phyloP scores from a whole-genome alignment of 768 basidiomycete species.

The Mycena pura region DNA sequence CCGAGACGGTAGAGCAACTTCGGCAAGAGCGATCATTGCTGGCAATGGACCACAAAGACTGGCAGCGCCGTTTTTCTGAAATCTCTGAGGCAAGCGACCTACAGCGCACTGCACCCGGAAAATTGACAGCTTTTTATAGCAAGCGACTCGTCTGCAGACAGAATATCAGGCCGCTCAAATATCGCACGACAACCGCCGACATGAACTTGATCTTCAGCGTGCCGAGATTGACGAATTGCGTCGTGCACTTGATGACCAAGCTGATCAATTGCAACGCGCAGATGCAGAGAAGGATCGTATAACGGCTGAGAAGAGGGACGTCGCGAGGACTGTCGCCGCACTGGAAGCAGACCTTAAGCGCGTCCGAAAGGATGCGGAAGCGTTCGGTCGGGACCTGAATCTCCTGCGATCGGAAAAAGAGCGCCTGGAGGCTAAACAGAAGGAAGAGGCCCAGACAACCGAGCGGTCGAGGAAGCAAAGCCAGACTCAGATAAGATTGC shows the following conservation, averaged over 20 bases:
- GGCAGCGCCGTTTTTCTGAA: conserved; percentile 72
- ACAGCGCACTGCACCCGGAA: background rate
- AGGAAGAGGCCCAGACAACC: conserved; percentile 60
- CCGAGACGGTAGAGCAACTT: conserved; percentile 72
- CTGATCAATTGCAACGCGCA: conserved; percentile 65
- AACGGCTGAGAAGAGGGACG: conserved; percentile 66
- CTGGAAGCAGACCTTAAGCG: conserved; percentile 79
- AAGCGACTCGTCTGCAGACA: conserved; percentile 65
- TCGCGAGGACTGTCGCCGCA: conserved; percentile 66
- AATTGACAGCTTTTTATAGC: conserved; percentile 42
- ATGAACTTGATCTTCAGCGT: conserved; percentile 74
- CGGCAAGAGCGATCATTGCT: conserved; percentile 80
- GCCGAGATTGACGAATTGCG: conserved; percentile 82
- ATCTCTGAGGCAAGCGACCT: conserved; percentile 63
- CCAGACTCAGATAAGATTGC: conserved; percentile 66
- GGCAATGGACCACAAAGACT: conserved; percentile 69
- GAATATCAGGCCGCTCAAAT: conserved; percentile 66
- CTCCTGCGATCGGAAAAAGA: conserved; percentile 72
- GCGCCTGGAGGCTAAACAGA: conserved; percentile 58
- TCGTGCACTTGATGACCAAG: conserved; percentile 64
- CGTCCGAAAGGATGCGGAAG: conserved; percentile 78
- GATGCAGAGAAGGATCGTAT: conserved; percentile 71
- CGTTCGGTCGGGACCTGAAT: conserved; percentile 80
- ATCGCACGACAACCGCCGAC: conserved; percentile 73
- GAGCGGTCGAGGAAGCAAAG: conserved; percentile 73